These are phyloP conservation scores for Mollisia scopiformis DNA, from an alignment of 2,329 filamentous ascomycete species.

Conservation along the genomic window DNA sequence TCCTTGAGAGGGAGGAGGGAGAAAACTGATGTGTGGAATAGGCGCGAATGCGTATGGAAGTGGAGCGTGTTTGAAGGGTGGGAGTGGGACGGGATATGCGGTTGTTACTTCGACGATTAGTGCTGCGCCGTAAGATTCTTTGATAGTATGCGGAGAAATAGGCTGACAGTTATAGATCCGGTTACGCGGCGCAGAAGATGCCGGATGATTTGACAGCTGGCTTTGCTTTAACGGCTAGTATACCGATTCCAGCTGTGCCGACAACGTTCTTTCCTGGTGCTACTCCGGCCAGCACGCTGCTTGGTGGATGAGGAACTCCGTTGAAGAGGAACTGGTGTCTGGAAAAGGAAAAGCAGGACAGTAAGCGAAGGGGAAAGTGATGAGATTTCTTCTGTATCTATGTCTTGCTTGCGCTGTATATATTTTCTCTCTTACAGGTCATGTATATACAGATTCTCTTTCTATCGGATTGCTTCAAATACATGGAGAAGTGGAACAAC, in stretches of 20 bases:
- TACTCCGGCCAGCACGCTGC: conserved; percentile 17
- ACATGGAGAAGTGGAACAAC: not conserved
- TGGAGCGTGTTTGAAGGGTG: conserved; percentile 43
- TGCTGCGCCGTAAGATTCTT: conserved; percentile 7
- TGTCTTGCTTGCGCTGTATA: not conserved
- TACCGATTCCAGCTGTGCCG: conserved; percentile 31
- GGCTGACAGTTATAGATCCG: conserved; percentile 9
- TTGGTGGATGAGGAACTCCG: not conserved
- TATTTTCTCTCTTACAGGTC: not conserved
- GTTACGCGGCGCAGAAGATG: conserved; percentile 16
- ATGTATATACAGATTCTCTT: not conserved
- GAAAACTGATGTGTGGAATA: not conserved
- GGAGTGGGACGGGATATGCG: conserved; percentile 4
- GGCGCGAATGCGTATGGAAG: conserved; percentile 48
- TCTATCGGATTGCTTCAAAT: not conserved
- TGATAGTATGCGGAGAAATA: not conserved
- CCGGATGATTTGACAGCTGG: conserved; percentile 21
- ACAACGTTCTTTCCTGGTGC: conserved; percentile 30
- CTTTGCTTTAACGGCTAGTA: conserved; percentile 22
- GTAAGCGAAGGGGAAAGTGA: not conserved
- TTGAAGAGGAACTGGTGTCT: not conserved
- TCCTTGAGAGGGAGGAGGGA: not conserved
- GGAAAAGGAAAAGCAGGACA: not conserved
- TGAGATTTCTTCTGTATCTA: not conserved
- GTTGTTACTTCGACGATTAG: conserved; percentile 16